Conservation (phyloP, 2,329 filamentous ascomycete species). For the Podosphaera aphanis region DNA sequence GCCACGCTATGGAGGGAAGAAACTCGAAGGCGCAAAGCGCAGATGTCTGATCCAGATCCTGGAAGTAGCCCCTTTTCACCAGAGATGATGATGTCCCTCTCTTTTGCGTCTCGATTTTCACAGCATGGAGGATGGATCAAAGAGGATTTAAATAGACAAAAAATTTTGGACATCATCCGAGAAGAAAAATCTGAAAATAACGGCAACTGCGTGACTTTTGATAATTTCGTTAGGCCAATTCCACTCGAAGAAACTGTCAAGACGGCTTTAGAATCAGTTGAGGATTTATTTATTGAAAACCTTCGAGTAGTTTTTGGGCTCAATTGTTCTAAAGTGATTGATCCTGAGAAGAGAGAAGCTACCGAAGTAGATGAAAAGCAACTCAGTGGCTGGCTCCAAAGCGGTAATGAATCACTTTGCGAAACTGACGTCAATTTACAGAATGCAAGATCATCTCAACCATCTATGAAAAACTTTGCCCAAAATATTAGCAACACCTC, state of each 20-base stretch:
- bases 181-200: slow-evolving; percentile 33
- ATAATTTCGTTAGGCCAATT: slow-evolving; percentile 34
- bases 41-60: slow-evolving; percentile 38
- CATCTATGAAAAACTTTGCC: slow-evolving; percentile 7
- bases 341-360: slow-evolving; percentile 4
- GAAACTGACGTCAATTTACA: slow-evolving; percentile 30
- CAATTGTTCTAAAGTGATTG: slow-evolving; percentile 1
- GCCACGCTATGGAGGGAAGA: slow-evolving; percentile 84
- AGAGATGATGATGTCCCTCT: slow-evolving; percentile 72
- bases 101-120: slow-evolving; percentile 51
- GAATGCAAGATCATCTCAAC: slow-evolving; percentile 14
- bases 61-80: slow-evolving; percentile 55
- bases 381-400: slow-evolving; percentile 21
- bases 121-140: slow-evolving; percentile 75
- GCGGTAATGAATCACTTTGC: slow-evolving; percentile 22
- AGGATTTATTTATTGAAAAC: slow-evolving; percentile 59
- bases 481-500: too few relatives aligned
- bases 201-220: slow-evolving; percentile 29
- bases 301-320: slow-evolving; percentile 25
- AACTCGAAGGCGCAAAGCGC: slow-evolving; percentile 49
- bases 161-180: slow-evolving; percentile 36
- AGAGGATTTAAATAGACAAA: slow-evolving; percentile 55
- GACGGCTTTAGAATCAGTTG: slow-evolving; percentile 61
- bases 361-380: slow-evolving; percentile 37
- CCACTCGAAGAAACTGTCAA: slow-evolving; percentile 37